Evolutionary conservation across 371 early-diverging fungal genomes (phyloP), one percentile per base, ranked within the genome.

Genomic region (Mortierella sp.): DNA sequence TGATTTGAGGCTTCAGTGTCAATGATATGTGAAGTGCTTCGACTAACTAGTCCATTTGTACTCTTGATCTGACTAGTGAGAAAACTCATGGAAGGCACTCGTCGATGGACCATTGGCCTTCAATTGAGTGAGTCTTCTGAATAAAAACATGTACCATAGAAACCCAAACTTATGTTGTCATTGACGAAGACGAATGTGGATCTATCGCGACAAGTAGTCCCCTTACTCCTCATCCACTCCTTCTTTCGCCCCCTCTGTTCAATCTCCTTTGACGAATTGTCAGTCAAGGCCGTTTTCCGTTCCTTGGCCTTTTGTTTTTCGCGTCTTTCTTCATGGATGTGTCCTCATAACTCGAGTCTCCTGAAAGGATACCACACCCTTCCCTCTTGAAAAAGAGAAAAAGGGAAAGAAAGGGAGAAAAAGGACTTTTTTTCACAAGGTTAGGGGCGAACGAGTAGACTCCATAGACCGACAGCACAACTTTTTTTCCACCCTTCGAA

Each of bases 101-200:
- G n/a, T n/a, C n/a, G n/a, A n/a, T n/a, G n/a, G n/a, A n/a, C n/a
- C n/a, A n/a, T n/a, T n/a, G n/a, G n/a, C n/a, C n/a, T n/a, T n/a
- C n/a, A n/a, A n/a, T n/a, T n/a, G n/a, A n/a, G n/a, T n/a, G n/a
- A n/a, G n/a, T n/a, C n/a, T n/a, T n/a, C n/a, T n/a, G 55, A 61
- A 61, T 61, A 61, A 61, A 61, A 19, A 5, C 61, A 61, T 61
- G 61, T 61, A 61, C 37, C 37, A 61, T 61, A 61, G 61, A 19
- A 10, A 58, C 34, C 2, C n/a, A n/a, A 2, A 2, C 9, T 37
- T 39, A 22, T 14, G 37, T 31, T 8, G n/a, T 2, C 31, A 58
- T 19, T 24, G 9, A 29, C 4, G 13, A 34, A 58, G n/a, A 6
- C 26, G 53, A 34, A 58, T 58, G 19, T 16, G 8, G 19, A 58